Percentiles rank a stretch among this genome's conserved stretches.
Conservation (phyloP, 1,139 yeast species). For the Candida gigantensis region DNA sequence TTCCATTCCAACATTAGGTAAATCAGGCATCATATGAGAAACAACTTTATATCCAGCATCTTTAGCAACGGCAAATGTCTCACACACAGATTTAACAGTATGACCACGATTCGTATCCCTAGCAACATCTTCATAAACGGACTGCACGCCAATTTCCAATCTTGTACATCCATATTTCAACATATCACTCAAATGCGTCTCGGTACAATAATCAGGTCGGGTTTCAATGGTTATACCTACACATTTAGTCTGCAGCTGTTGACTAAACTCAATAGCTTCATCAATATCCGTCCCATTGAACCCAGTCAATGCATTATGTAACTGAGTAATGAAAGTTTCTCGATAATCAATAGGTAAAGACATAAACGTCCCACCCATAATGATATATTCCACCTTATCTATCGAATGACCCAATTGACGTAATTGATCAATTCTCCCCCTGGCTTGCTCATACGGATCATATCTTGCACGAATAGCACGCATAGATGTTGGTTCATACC, state of each 20-base stretch:
- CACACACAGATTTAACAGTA: constrained; percentile 94
- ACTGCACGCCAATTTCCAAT: constrained; percentile 95
- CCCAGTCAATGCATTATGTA: constrained; percentile 95
- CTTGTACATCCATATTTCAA: constrained; percentile 95
- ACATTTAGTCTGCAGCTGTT: constrained; percentile 93
- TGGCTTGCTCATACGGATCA: constrained; percentile 97
- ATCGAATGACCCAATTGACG: constrained; percentile 94
- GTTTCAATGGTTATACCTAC: constrained; percentile 99
- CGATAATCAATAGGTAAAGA: constrained; percentile 86
- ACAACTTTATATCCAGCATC: constrained; percentile 98
- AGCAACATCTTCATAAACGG: constrained; percentile 97
- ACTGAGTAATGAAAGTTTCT: constrained; percentile 81
- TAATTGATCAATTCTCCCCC: constrained; percentile 95
- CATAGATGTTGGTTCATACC: constrained; percentile 99
- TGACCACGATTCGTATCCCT: constrained; percentile 98
- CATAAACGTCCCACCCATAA: constrained; percentile 99
- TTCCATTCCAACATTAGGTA: constrained; percentile 98
- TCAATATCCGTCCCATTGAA: constrained; percentile 84
- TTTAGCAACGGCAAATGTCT: constrained; percentile 91
- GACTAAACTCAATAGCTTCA: constrained; percentile 88
- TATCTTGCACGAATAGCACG: constrained; percentile 96
- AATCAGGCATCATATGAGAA: constrained; percentile 99
- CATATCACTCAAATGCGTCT: constrained; percentile 94
- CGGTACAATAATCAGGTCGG: constrained; percentile 97
- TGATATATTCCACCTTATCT: constrained; percentile 94